phyloP scores from a whole-genome alignment of 2,329 filamentous ascomycete species.

The Magnaporthiopsis incrustans region DNA sequence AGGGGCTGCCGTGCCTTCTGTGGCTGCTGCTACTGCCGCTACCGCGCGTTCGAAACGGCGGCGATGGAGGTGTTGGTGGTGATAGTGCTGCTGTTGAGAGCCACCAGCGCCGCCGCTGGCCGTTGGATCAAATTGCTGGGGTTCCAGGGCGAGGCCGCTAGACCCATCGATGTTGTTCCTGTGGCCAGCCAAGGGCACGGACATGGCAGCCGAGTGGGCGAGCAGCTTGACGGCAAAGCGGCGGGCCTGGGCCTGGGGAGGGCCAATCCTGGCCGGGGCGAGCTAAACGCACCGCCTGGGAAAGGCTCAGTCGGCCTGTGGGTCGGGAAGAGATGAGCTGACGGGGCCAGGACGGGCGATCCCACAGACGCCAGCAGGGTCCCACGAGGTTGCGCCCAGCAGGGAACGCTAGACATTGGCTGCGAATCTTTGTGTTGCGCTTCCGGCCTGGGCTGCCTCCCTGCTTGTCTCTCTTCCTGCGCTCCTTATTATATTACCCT shows the following conservation, averaged over 20 bases:
- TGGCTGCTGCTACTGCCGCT: background rate
- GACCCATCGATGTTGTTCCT: background rate
- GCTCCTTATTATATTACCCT: background rate
- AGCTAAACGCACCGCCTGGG: background rate
- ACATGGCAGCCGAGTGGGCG: background rate
- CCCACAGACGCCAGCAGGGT: background rate
- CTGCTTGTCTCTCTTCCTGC: too few relatives aligned
- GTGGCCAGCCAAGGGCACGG: background rate
- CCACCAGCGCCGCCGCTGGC: too few relatives aligned
- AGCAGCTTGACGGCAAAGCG: too few relatives aligned
- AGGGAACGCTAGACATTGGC: background rate
- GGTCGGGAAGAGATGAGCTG: constrained; percentile 4
- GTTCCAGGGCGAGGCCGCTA: background rate
- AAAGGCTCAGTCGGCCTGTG: background rate
- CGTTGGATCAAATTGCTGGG: background rate
- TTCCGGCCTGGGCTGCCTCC: background rate
- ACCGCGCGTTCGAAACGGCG: background rate
- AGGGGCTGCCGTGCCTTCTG: background rate
- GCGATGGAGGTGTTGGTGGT: too few relatives aligned
- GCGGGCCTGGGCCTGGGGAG: background rate
- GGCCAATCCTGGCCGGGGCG: background rate
- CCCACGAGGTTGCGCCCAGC: background rate
- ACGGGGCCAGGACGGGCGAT: background rate
- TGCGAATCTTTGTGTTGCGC: background rate
- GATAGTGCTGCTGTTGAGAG: background rate